Conservation (phyloP, 495 filamentous ascomycete genomes). For the Neurospora hispaniola region DNA sequence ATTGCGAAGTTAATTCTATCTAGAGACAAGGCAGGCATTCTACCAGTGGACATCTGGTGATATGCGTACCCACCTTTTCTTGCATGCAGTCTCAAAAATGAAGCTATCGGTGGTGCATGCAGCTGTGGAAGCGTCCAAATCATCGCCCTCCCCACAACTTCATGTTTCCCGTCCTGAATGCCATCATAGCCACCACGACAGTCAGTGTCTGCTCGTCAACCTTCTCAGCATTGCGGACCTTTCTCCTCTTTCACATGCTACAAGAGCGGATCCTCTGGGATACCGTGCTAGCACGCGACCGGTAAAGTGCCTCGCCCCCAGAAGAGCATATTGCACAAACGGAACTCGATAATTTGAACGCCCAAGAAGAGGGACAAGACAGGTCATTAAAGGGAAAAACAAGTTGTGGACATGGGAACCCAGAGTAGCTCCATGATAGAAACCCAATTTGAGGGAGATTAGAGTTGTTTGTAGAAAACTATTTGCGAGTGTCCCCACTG, state of each 20-base stretch:
- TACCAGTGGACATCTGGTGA: no score
- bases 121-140: background rate
- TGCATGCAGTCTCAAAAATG: background rate
- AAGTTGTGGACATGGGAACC: background rate
- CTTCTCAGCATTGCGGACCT: background rate
- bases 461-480: background rate
- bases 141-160: background rate
- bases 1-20: no score
- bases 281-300: background rate
- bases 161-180: background rate
- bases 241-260: background rate
- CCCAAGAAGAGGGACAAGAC: no score
- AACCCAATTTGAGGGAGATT: background rate
- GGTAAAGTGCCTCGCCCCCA: background rate
- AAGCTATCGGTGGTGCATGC: background rate
- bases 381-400: no score
- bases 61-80: background rate
- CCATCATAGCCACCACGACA: background rate
- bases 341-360: no score
- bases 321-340: no score
- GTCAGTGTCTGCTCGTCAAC: background rate
- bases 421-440: rapidly evolving
- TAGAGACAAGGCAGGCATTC: no score
- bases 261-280: background rate
- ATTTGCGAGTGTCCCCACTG: background rate